Percentiles rank a stretch among this genome's conserved stretches.
Conservation (phyloP, 176 grass and related monocot species). For the Lolium rigidum region DNA sequence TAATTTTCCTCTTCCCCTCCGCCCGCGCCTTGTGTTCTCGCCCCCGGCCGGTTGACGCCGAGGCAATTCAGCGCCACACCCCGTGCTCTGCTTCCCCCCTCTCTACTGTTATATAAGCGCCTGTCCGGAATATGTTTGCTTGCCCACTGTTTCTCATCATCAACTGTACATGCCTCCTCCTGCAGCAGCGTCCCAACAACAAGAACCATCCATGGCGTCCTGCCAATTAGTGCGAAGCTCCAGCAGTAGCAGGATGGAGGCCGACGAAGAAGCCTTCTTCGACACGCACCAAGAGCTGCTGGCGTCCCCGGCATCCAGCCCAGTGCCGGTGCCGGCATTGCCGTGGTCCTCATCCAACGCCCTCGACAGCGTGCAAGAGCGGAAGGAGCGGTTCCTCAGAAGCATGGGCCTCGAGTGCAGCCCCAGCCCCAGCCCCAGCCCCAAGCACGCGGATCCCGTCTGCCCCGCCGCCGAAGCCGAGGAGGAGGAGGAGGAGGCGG, state of each 20-base stretch:
- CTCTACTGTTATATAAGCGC: constrained; percentile 62
- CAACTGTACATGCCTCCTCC: constrained; percentile 32
- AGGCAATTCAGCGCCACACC: constrained; percentile 46
- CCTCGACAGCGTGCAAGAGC: constrained; percentile 49
- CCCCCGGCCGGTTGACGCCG: constrained; percentile 26
- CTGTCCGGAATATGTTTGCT: constrained; percentile 37
- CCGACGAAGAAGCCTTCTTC: constrained; percentile 54
- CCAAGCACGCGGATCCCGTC: constrained; percentile 1
- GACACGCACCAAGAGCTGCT: constrained; percentile 52
- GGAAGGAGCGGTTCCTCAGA: constrained; percentile 62
- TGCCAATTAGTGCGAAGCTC: constrained; percentile 33
- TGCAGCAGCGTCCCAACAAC: constrained; percentile 20
- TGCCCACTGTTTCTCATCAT: constrained; percentile 17
- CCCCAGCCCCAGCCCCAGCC: constrained; percentile 45
- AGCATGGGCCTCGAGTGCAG: constrained; percentile 58
- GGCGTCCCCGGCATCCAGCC: constrained; percentile 39
- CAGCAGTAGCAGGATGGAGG: constrained; percentile 31
- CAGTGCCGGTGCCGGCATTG: constrained; percentile 43
- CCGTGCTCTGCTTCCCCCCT: not conserved
- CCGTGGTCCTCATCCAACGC: constrained; percentile 36
- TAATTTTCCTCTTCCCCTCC: not conserved
- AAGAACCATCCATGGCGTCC: constrained; percentile 44
- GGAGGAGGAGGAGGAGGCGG: not conserved
- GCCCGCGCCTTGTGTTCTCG: constrained; percentile 39
- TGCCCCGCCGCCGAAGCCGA: not conserved